Conservation (phyloP, 108 stramenopile species). For the Schizochytrium sp. region DNA sequence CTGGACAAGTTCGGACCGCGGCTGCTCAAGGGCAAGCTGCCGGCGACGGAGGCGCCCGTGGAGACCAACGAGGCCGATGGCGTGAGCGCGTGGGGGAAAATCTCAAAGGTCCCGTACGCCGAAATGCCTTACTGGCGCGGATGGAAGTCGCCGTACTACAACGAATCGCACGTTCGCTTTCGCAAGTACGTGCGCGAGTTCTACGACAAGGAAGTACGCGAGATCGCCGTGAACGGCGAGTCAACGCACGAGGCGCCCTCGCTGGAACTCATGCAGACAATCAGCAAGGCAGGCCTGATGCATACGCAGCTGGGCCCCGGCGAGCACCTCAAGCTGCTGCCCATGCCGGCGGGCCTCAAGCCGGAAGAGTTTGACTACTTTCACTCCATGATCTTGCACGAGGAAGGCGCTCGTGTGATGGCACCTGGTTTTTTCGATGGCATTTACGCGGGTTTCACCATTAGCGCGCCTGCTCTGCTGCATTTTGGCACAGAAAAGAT, state of each 20-base stretch:
- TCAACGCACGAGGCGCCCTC: neutral
- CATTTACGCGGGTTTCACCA: neutral
- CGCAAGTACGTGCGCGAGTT: slow-evolving; percentile 16
- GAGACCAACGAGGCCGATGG: neutral
- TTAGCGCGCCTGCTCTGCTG: neutral
- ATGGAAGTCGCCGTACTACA: neutral
- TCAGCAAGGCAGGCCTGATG: neutral
- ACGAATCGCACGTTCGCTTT: slow-evolving; percentile 8
- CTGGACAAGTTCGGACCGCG: neutral
- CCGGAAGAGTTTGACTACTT: neutral
- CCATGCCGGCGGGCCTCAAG: neutral
- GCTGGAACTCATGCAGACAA: neutral
- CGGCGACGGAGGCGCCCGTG: neutral
- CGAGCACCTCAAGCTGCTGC: neutral
- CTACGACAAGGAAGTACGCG: slow-evolving; percentile 5
- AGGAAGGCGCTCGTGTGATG: neutral
- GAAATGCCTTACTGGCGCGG: neutral
- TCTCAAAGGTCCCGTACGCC: slow-evolving; percentile 1
- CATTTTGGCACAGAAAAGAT: slow-evolving; percentile 1
- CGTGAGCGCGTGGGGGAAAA: neutral
- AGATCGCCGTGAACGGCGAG: neutral
- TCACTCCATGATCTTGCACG: neutral
- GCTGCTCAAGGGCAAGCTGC: neutral
- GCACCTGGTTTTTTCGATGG: neutral
- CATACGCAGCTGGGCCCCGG: slow-evolving; percentile 6